Percentiles rank a stretch among this genome's conserved stretches.
phyloP scores from a whole-genome alignment of 2,329 filamentous ascomycete genomes.

The Harringtonia aguacate region DNA sequence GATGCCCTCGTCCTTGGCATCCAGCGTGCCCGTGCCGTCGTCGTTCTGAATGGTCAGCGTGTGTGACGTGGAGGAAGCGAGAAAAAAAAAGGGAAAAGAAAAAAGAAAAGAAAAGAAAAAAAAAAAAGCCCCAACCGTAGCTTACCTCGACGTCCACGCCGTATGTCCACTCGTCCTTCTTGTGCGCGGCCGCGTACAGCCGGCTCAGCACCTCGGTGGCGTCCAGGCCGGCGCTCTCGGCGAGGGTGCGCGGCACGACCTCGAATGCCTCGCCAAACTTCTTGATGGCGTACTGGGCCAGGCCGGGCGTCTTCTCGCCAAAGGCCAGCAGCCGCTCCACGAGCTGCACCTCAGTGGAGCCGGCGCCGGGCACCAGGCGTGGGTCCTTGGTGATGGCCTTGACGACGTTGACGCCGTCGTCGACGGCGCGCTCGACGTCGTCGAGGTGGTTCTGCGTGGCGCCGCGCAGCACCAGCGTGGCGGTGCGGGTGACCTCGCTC shows the following conservation, averaged over 20 bases:
- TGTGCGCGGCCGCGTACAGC: conserved; percentile 86
- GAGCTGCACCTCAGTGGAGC: conserved; percentile 88
- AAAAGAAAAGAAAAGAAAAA: no score
- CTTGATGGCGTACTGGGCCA: conserved; percentile 93
- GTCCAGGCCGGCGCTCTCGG: conserved; percentile 90
- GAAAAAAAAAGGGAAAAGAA: background rate
- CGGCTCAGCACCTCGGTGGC: conserved; percentile 92
- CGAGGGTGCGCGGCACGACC: conserved; percentile 85
- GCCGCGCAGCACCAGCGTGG: conserved; percentile 86
- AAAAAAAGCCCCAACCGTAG: no score
- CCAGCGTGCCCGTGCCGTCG: conserved; percentile 68
- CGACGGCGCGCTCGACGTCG: conserved; percentile 91
- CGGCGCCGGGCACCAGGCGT: conserved; percentile 83
- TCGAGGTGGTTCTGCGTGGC: conserved; percentile 98
- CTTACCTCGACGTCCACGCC: conserved; percentile 83
- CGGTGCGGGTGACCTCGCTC: conserved; percentile 80
- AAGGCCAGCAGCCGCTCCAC: conserved; percentile 84
- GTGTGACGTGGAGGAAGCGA: no score
- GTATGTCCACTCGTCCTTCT: conserved; percentile 78
- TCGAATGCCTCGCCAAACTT: conserved; percentile 98
- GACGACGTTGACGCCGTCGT: conserved; percentile 96
- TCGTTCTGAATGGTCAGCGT: conserved; percentile 48
- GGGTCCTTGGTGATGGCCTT: conserved; percentile 96
- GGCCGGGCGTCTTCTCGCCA: conserved; percentile 83
- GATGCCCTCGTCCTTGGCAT: conserved; percentile 80